Evolutionary conservation across 2,329 filamentous ascomycete genomes (phyloP).

Genomic region (Ploettnerulaceae sp.): DNA sequence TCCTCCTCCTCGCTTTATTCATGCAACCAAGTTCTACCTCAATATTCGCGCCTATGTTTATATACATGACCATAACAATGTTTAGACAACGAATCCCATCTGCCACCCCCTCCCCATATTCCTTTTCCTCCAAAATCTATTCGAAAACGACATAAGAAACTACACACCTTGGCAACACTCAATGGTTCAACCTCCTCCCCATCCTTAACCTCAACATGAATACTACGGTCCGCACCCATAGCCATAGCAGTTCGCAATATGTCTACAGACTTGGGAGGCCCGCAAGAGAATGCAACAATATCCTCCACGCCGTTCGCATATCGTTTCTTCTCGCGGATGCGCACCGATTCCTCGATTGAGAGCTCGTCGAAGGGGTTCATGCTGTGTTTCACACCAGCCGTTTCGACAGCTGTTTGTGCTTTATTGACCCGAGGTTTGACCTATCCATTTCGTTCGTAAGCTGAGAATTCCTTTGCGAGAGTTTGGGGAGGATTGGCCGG

Average conservation of each 20-base stretch:
- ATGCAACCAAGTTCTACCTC: not conserved
- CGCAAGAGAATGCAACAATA: constrained; percentile 85
- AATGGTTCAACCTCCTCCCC: constrained; percentile 80
- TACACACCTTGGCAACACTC: constrained; percentile 68
- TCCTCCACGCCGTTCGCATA: constrained; percentile 75
- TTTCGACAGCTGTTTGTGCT: constrained; percentile 81
- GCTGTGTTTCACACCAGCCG: constrained; percentile 87
- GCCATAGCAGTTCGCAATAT: constrained; percentile 95
- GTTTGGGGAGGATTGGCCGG: not conserved
- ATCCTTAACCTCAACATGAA: constrained; percentile 79
- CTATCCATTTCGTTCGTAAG: constrained; percentile 35
- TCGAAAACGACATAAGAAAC: not conserved
- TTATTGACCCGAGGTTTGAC: constrained; percentile 68
- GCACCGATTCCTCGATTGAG: constrained; percentile 92
- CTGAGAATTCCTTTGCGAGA: not conserved
- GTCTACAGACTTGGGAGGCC: constrained; percentile 81
- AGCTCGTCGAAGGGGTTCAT: constrained; percentile 99
- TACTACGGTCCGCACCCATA: constrained; percentile 90
- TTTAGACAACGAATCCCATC: too few species aligned
- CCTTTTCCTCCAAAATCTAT: not conserved
- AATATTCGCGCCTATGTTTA: not conserved
- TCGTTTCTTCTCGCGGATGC: constrained; percentile 80
- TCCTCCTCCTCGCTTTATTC: too few species aligned
- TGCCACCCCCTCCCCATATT: too few species aligned
- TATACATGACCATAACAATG: too few species aligned